Base-by-base conservation (phyloP, 1,139 yeast species). In the Wickerhamomyces sp. region DNA sequence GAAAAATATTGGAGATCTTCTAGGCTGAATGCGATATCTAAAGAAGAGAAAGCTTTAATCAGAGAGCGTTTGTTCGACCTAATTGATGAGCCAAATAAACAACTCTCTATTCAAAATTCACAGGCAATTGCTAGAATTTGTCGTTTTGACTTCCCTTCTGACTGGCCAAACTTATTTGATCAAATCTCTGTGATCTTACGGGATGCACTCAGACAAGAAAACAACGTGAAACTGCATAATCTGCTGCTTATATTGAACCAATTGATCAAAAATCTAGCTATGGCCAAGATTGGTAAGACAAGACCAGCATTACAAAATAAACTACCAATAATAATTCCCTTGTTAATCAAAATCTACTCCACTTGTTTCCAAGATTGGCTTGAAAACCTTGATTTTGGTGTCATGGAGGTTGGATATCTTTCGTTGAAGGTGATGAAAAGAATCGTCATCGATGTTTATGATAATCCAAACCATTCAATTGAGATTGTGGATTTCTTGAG, bases 1-100 rank as follows among this genome's bases (percentile, higher is more conserved):
- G 95, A 87, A 25, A 78, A 74, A 52, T 79, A 78, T 54, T 90
- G 97, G 97, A 68, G 96, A 42, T 67, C 81, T 0, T 71, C 88
- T 0, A 70, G 87, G 22, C 64, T 59, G 29, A 52, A 57, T 50
- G 76, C 86, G 2, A 78, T 88, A 14, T 49, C 70, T 9, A 73
- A 71, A 38, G 88, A 82, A 13, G 97, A 89, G 54, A 90, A 89
- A 56, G 49, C 51, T 0, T 74, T 71, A 38, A 86, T 92, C 37
- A 71, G 81, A 40, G 53, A 61, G 10, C 65, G 81, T 37, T 60
- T 88, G 13, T 82, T 90, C 52, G 68, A 71, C 29, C 59, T 76
- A 33, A 60, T 87, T 13, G 71, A 70, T 45, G 96, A 87, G 56
- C 77, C 81, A 40, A 85, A 86, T 52, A 78, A 77, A 46, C 92